These are phyloP conservation scores for Hymenoscyphus repandus DNA, from an alignment of 2,329 filamentous ascomycete species.

Conservation along the genomic window DNA sequence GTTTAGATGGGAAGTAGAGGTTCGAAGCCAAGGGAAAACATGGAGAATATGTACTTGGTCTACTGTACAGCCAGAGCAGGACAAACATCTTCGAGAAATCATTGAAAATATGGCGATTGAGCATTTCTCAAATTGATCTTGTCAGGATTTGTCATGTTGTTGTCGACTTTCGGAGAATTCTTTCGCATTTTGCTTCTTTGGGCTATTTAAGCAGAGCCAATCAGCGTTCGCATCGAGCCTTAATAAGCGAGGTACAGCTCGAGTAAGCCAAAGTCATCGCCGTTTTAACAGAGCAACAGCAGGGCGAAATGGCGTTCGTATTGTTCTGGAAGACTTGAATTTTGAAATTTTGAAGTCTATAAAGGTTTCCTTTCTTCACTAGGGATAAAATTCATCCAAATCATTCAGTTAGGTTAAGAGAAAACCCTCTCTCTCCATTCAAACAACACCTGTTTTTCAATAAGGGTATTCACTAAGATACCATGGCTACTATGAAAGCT, in stretches of 20 bases:
- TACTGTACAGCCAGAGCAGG: too few species aligned
- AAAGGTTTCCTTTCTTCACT: too few species aligned
- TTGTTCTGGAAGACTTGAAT: neutral
- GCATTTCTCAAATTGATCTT: too few species aligned
- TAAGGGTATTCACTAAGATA: neutral
- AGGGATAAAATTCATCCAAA: too few species aligned
- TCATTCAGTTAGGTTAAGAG: neutral
- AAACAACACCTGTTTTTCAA: neutral
- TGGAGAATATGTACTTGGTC: too few species aligned
- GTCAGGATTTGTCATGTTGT: too few species aligned
- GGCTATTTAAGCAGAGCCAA: neutral
- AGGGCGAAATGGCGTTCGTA: neutral
- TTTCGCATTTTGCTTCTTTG: neutral
- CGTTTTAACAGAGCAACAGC: neutral
- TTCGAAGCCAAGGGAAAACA: neutral
- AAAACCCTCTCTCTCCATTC: neutral
- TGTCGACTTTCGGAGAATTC: too few species aligned
- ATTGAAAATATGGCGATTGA: too few species aligned
- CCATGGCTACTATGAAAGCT: constrained; percentile 23
- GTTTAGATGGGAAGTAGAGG: neutral
- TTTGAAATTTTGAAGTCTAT: too few species aligned
- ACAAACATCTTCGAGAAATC: too few species aligned
- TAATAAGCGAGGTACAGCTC: neutral
- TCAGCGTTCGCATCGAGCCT: neutral
- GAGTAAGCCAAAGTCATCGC: neutral